Percentiles rank a stretch among this genome's conserved stretches.
Evolutionary conservation across 192 early-diverging fungal species (phyloP).

Genomic region (Mortierella claussenii): DNA sequence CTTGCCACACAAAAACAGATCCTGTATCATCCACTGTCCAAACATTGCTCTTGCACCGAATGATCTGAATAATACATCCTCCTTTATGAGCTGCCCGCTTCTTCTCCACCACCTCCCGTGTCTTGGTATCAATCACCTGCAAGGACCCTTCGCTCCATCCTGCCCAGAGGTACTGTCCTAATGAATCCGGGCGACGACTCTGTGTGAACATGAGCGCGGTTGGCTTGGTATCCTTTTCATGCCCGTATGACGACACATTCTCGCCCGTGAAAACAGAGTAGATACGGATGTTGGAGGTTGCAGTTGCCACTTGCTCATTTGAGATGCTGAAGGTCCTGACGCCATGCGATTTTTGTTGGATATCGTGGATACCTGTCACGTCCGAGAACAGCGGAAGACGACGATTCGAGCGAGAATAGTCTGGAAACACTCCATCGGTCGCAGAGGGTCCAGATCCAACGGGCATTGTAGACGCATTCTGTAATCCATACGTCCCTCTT

Average conservation of each 20-base stretch:
- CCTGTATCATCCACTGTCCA: slow-evolving; percentile 80
- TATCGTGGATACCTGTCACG: slow-evolving; percentile 48
- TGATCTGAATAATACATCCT: slow-evolving; percentile 63
- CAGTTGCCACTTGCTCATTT: slow-evolving; percentile 59
- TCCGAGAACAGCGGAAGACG: slow-evolving; percentile 63
- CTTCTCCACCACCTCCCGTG: slow-evolving; percentile 48
- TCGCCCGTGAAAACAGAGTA: slow-evolving; percentile 59
- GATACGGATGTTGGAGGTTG: slow-evolving; percentile 53
- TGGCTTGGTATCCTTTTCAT: slow-evolving; percentile 60
- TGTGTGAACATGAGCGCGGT: slow-evolving; percentile 67
- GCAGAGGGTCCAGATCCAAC: slow-evolving; percentile 17
- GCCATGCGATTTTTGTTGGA: slow-evolving; percentile 57
- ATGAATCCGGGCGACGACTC: slow-evolving; percentile 57
- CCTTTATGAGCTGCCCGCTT: slow-evolving; percentile 37
- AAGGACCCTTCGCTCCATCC: slow-evolving; percentile 72
- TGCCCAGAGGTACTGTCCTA: slow-evolving; percentile 75
- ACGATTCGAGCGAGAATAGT: slow-evolving; percentile 64
- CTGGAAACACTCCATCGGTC: slow-evolving; percentile 54
- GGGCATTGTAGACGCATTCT: slow-evolving; percentile 5
- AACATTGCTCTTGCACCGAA: slow-evolving; percentile 64
- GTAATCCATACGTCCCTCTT: neutral
- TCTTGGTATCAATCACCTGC: slow-evolving; percentile 60
- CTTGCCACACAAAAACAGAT: slow-evolving; percentile 65
- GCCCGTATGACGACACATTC: slow-evolving; percentile 58
- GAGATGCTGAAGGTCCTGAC: slow-evolving; percentile 63